Conservation (phyloP, 345 rosid genomes). For the Cardamine chenopodiifolia region DNA sequence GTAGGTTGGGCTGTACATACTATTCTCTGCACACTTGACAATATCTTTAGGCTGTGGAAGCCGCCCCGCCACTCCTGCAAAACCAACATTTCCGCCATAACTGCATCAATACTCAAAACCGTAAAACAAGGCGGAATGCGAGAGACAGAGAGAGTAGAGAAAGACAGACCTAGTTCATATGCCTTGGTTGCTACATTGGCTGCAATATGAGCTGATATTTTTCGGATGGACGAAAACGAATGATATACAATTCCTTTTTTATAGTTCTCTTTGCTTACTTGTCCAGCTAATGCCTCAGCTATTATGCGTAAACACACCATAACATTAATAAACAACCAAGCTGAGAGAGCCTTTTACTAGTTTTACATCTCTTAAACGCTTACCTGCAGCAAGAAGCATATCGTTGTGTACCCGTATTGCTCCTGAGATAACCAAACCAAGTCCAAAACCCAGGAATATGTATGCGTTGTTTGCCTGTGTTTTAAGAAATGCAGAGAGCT, state of each 20-base stretch:
- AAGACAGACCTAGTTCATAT: slow-evolving; percentile 75
- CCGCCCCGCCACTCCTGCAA: slow-evolving; percentile 79
- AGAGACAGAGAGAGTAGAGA: background rate
- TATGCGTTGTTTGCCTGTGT: slow-evolving; percentile 89
- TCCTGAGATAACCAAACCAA: slow-evolving; percentile 85
- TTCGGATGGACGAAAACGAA: slow-evolving; percentile 75
- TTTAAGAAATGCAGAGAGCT: slow-evolving; percentile 4
- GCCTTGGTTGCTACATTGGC: slow-evolving; percentile 93
- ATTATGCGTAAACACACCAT: background rate
- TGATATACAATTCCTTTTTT: slow-evolving; percentile 89
- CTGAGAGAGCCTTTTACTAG: background rate
- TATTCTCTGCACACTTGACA: slow-evolving; percentile 77
- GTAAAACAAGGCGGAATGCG: background rate
- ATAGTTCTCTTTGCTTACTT: slow-evolving; percentile 67
- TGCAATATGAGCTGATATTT: slow-evolving; percentile 91
- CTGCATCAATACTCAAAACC: background rate
- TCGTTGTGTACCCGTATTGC: slow-evolving; percentile 81
- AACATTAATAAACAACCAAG: background rate
- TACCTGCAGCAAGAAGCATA: slow-evolving; percentile 91
- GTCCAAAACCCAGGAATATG: slow-evolving; percentile 89
- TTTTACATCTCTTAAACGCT: slow-evolving; percentile 30
- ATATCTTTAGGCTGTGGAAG: slow-evolving; percentile 81
- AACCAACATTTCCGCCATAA: background rate
- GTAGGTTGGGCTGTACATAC: slow-evolving; percentile 90
- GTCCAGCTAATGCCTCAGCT: slow-evolving; percentile 92